Conservation (phyloP, 805 yeast genomes). For the Candida endomychidarum region DNA sequence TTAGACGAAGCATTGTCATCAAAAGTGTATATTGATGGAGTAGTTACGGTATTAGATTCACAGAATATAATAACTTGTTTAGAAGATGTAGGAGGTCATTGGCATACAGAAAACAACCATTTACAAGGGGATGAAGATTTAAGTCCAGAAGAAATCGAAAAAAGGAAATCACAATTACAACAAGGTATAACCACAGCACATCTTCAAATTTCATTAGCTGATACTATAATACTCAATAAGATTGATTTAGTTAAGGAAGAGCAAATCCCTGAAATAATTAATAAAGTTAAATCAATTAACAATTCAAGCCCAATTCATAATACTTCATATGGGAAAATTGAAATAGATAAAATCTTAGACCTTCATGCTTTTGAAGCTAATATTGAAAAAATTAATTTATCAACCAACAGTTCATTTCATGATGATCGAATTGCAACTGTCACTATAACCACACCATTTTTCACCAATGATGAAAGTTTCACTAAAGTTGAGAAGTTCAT, state of each 20-base stretch:
- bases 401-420: slow-evolving; percentile 27
- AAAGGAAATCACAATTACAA: slow-evolving; percentile 28
- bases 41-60: slow-evolving; percentile 81
- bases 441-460: slow-evolving; percentile 44
- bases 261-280: slow-evolving; percentile 29
- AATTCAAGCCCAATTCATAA: slow-evolving; percentile 62
- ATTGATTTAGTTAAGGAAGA: slow-evolving; percentile 46
- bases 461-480: slow-evolving; percentile 37
- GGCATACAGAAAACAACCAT: slow-evolving; percentile 49
- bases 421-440: slow-evolving; percentile 40
- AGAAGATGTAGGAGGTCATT: slow-evolving; percentile 71
- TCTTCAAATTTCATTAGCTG: slow-evolving; percentile 88
- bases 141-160: slow-evolving; percentile 30
- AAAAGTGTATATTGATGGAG: slow-evolving; percentile 86
- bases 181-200: slow-evolving; percentile 76
- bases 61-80: slow-evolving; percentile 64
- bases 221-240: slow-evolving; percentile 77
- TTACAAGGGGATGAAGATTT: slow-evolving; percentile 24
- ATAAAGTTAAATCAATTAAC: slow-evolving; percentile 57
- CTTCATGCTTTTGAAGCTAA: slow-evolving; percentile 69
- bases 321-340: slow-evolving; percentile 74
- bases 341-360: slow-evolving; percentile 65
- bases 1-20: slow-evolving; percentile 85
- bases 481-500: slow-evolving; percentile 57
- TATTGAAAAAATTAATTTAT: slow-evolving; percentile 18